Evolutionary conservation across 257 asterid species (phyloP).

Genomic region (Lycium barbarum): DNA sequence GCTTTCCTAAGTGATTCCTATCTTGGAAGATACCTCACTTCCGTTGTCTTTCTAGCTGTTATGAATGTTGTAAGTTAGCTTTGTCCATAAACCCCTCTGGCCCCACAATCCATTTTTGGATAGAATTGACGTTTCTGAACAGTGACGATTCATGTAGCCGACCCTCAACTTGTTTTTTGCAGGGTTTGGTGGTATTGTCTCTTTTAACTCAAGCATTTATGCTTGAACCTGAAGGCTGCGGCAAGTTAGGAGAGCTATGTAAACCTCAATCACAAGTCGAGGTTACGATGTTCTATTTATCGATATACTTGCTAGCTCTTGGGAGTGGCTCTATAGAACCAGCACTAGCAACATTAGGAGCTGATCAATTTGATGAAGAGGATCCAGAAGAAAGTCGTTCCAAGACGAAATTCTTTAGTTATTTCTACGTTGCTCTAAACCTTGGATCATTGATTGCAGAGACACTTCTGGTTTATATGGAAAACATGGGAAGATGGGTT

Average conservation of each 20-base stretch:
- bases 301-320: constrained; percentile 70
- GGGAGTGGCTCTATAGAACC: constrained; percentile 95
- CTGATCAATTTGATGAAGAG: constrained; percentile 84
- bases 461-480: constrained; percentile 68
- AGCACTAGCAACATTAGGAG: constrained; percentile 80
- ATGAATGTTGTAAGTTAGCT: constrained; percentile 63
- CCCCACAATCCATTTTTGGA: neutral
- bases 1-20: constrained; percentile 87
- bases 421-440: constrained; percentile 76
- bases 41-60: constrained; percentile 69
- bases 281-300: constrained; percentile 63
- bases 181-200: constrained; percentile 74
- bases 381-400: constrained; percentile 67
- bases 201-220: constrained; percentile 67
- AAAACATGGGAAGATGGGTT: constrained; percentile 72
- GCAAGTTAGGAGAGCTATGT: constrained; percentile 57
- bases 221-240: constrained; percentile 82
- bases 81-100: neutral
- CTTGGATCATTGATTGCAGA: constrained; percentile 81
- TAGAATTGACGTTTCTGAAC: constrained; percentile 1
- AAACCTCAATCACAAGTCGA: constrained; percentile 57
- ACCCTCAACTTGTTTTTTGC: neutral
- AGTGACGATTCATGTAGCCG: neutral
- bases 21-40: constrained; percentile 79
- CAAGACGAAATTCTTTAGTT: constrained; percentile 66